These are phyloP conservation scores for Canavalia gladiata DNA, from an alignment of 306 rosid genomes.

Conservation along the genomic window DNA sequence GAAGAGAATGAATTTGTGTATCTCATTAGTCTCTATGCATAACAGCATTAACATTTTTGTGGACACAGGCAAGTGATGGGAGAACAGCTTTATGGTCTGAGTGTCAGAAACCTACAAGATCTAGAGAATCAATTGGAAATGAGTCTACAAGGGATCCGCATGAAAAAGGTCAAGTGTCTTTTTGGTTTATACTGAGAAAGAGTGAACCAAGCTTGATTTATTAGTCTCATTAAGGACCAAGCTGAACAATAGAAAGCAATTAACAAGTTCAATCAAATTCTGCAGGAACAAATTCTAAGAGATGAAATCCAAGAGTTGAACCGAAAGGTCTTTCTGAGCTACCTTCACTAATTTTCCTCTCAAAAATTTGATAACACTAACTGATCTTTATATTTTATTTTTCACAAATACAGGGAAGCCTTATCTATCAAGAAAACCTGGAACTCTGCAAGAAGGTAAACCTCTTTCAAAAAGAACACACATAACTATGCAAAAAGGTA, in stretches of 20 bases:
- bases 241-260: conserved; percentile 18
- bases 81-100: conserved; percentile 70
- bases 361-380: conserved; percentile 8
- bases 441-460: conserved; percentile 65
- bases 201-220: conserved; percentile 7
- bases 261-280: conserved; percentile 45
- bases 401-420: conserved; percentile 49
- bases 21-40: conserved; percentile 30
- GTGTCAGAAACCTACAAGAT: conserved; percentile 64
- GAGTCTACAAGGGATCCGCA: conserved; percentile 68
- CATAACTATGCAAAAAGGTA: conserved; percentile 53
- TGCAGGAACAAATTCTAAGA: conserved; percentile 65
- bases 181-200: conserved; percentile 8
- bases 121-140: conserved; percentile 72
- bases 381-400: background rate
- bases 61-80: conserved; percentile 71
- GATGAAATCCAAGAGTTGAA: conserved; percentile 62
- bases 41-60: conserved; percentile 37
- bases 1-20: background rate
- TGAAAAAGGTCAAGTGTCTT: conserved; percentile 64
- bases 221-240: conserved; percentile 25
- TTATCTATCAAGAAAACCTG: conserved; percentile 59
- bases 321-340: conserved; percentile 50
- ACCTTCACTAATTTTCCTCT: conserved; percentile 10
- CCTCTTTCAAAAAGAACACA: conserved; percentile 54